Base-by-base conservation (phyloP, 768 basidiomycete species). In the Suillus cothurnatus region DNA sequence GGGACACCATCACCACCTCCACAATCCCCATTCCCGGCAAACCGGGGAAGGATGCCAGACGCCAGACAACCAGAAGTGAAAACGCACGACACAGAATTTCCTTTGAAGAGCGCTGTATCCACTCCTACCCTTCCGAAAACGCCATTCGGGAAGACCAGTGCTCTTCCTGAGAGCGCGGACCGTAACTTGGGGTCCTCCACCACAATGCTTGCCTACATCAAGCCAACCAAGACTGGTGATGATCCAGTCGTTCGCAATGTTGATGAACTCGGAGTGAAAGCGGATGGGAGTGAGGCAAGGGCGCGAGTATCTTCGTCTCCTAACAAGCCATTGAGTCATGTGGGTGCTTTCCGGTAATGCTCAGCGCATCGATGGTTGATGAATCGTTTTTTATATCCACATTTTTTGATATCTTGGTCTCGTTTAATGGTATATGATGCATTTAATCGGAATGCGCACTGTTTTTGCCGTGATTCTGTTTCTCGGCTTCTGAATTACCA, bases 261-360 rank as follows among this genome's bases (percentile, higher is more conserved):
- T 32, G 78, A 82, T 55, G 83, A 84, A 71, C 65, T 82, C 53
- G 82, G 81, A 53, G 70, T 68, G 67, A 80, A 67, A 64, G 80
- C 82, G 26, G 84, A 85, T 64, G 71, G 69, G 61, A 69, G 69
- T 65, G 67, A 75, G 66, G 67, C 49, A 23, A 67, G 66, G 57
- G 59, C n/a, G 23, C 53, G 59, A 41, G 61, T 61, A 65, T 82
- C 83, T 66, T 72, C 80, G 49, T 80, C 86, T 61, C 77, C 85
- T 67, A 83, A 86, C 68, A 88, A 86, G 75, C 88, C 91, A 70
- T 78, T 93, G 82, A 88, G 85, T 79, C 92, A 94, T 88, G 92
- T 94, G 87, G 90, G 92, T 93, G 85, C 85, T 82, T 86, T 87
- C 82, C 81, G 89, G 87, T 86, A 81, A 80, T 78, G 86, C 74